Evolutionary conservation across 139 green algal genomes (phyloP).

Genomic region (Chlorella sp.): DNA sequence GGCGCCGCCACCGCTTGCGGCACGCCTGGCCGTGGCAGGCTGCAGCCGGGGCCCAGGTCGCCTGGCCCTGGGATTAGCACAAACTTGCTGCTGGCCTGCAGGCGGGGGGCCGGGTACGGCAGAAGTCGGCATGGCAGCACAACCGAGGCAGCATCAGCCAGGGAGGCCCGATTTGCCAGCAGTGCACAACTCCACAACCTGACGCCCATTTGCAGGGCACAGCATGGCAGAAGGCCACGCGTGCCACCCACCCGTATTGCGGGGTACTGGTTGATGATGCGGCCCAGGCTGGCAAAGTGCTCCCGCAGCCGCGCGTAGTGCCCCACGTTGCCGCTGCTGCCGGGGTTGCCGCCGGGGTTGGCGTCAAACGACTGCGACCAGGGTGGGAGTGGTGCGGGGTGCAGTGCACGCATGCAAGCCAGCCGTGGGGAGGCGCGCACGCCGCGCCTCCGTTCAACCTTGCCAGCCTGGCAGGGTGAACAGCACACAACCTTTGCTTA

Average conservation of each 20-base stretch:
- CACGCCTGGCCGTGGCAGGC: constrained; percentile 81
- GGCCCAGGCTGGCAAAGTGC: constrained; percentile 75
- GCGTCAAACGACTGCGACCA: constrained; percentile 46
- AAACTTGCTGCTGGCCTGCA: constrained; percentile 66
- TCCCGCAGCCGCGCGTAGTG: constrained; percentile 58
- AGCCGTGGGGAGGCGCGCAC: no score
- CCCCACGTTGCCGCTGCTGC: constrained; percentile 4
- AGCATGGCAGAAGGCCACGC: not conserved
- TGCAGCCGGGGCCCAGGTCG: constrained; percentile 67
- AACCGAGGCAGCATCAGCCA: not conserved
- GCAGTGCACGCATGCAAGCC: no score
- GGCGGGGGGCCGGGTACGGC: not conserved
- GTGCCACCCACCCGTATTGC: constrained; percentile 53
- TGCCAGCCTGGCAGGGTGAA: no score
- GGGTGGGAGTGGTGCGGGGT: no score
- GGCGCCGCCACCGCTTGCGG: constrained; percentile 58
- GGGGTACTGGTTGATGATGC: constrained; percentile 70
- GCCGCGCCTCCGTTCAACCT: no score
- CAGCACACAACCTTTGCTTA: no score
- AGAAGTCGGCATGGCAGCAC: not conserved
- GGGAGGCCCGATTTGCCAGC: not conserved
- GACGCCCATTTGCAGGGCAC: not conserved
- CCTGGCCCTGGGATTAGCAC: constrained; percentile 87
- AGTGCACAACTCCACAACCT: not conserved
- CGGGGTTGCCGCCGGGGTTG: constrained; percentile 1